phyloP scores from a whole-genome alignment of 148 eudicot species.

The Spergularia bocconei region DNA sequence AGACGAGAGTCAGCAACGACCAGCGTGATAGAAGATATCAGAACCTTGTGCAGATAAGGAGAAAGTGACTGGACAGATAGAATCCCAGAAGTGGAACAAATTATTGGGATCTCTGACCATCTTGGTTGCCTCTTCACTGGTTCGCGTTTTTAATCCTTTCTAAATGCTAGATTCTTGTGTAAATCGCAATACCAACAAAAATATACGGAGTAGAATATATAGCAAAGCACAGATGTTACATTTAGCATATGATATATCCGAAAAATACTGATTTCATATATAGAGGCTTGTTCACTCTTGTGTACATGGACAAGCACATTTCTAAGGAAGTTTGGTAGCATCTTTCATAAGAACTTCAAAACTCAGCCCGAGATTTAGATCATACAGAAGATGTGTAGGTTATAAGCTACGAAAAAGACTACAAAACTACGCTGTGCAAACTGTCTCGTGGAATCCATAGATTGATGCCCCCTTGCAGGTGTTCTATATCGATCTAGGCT shows the following conservation, averaged over 20 bases:
- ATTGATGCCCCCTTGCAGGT: not conserved
- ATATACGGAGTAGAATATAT: not conserved
- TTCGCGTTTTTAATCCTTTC: not conserved
- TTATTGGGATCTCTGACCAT: not conserved
- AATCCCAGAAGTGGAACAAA: too few relatives aligned
- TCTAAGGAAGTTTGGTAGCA: too few relatives aligned
- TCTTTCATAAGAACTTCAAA: too few relatives aligned
- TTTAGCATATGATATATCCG: not conserved
- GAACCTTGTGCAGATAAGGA: too few relatives aligned
- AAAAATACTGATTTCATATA: slow-evolving; percentile 3
- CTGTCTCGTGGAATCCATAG: not conserved
- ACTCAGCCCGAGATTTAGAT: too few relatives aligned
- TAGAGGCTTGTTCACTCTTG: not conserved
- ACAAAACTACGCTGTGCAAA: not conserved
- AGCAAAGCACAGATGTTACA: not conserved
- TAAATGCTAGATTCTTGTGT: not conserved
- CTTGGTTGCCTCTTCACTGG: not conserved
- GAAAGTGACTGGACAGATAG: too few relatives aligned
- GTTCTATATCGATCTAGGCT: not conserved
- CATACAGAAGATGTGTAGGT: too few relatives aligned
- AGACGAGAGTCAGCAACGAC: too few relatives aligned
- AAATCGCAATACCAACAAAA: not conserved
- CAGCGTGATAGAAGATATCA: too few relatives aligned
- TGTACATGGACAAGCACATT: not conserved
- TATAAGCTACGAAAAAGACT: too few relatives aligned